Percentiles rank a stretch among this genome's conserved stretches.
Evolutionary conservation across 768 basidiomycete genomes (phyloP).

Genomic region (Suillus subaureus): DNA sequence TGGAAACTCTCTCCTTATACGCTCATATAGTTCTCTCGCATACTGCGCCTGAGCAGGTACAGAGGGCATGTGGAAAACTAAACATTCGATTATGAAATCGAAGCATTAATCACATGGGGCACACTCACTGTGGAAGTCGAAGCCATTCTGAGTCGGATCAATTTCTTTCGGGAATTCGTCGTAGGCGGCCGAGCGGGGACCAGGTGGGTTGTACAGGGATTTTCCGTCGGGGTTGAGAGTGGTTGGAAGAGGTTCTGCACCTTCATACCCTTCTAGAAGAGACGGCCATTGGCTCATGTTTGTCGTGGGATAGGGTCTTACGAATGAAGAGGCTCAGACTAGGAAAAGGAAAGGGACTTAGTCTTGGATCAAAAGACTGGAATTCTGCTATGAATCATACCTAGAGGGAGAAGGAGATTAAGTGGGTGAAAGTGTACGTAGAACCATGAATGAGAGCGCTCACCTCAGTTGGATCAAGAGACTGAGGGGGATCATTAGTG

Average conservation of each 20-base stretch:
- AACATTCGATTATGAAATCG: neutral
- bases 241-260: conserved; percentile 44
- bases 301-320: neutral
- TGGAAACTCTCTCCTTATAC: conserved; percentile 64
- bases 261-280: conserved; percentile 41
- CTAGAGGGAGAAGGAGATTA: no score
- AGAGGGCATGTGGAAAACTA: conserved; percentile 67
- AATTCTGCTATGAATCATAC: no score
- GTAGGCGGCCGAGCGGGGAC: conserved; percentile 51
- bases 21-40: conserved; percentile 59
- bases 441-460: no score
- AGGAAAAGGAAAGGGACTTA: no score
- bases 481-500: no score
- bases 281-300: conserved; percentile 24
- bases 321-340: no score
- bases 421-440: no score
- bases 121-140: conserved; percentile 71
- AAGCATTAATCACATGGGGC: neutral
- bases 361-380: no score
- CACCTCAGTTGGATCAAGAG: no score
- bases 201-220: conserved; percentile 52
- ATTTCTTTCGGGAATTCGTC: conserved; percentile 58
- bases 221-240: conserved; percentile 56
- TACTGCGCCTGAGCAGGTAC: conserved; percentile 45
- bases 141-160: conserved; percentile 53